These are phyloP conservation scores for Cyathus olla DNA, from an alignment of 1,284 basidiomycete species.

Conservation along the genomic window DNA sequence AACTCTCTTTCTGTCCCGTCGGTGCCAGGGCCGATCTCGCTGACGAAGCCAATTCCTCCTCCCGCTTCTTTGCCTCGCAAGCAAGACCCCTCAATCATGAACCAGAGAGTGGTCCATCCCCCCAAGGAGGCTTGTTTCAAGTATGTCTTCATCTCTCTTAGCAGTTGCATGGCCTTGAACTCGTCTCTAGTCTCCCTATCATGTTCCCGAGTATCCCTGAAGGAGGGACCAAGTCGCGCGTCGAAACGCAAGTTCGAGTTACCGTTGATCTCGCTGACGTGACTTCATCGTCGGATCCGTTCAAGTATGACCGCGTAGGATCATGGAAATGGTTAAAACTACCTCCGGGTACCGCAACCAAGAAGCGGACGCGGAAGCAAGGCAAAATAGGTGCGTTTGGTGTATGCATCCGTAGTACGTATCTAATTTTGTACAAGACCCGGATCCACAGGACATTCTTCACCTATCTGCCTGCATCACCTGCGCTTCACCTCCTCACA, in stretches of 20 bases:
- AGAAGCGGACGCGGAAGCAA: conserved; percentile 86
- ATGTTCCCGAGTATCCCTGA: conserved; percentile 88
- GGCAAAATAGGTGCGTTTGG: conserved; percentile 78
- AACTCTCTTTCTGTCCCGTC: conserved; percentile 46
- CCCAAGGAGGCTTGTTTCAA: conserved; percentile 80
- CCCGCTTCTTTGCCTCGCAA: conserved; percentile 66
- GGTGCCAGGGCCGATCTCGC: conserved; percentile 41
- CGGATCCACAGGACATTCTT: conserved; percentile 77
- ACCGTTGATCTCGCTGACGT: conserved; percentile 81
- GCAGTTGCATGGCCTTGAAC: no score
- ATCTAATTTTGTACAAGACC: conserved; percentile 60
- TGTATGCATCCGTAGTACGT: conserved; percentile 7
- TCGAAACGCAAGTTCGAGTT: conserved; percentile 92
- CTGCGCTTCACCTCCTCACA: conserved; percentile 84
- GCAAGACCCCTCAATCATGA: conserved; percentile 56
- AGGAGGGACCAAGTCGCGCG: conserved; percentile 90
- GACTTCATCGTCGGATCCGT: conserved; percentile 69
- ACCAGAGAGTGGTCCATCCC: conserved; percentile 72
- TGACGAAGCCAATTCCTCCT: conserved; percentile 69
- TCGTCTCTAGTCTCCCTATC: conserved; percentile 69
- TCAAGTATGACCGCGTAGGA: conserved; percentile 79
- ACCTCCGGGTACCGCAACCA: conserved; percentile 84
- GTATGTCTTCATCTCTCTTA: conserved; percentile 51
- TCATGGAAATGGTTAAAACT: conserved; percentile 88
- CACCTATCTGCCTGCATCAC: conserved; percentile 76